Base-by-base conservation (phyloP, 2,329 filamentous ascomycete genomes). In the Didymella segeticola region DNA sequence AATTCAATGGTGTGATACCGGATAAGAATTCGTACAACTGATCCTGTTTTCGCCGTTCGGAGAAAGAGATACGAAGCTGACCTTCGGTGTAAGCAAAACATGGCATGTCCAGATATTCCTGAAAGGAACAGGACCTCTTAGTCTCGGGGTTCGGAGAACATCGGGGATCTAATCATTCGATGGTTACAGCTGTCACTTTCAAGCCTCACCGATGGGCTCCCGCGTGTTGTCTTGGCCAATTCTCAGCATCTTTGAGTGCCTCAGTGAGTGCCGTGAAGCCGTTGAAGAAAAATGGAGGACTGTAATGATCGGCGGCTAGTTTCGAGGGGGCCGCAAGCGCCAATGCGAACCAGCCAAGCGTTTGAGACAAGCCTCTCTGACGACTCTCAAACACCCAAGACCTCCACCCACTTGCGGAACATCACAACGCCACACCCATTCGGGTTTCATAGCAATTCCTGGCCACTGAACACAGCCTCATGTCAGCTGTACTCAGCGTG, bases 321-420 rank as follows among this genome's bases (percentile, higher is more conserved):
- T 30, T 43, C 22, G 33, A 49, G 38, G 22, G 38, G 33, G 34
- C 29, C 22, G 39, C 46, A 49, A 54, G 61, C 68, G 66, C 64
- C 60, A 31, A 49, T 52, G 43, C 57, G 56, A 66, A 64, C 66
- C 66, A 25, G 48, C 51, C 51, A 54, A 46, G 46, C 51, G 51
- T 66, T 65, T 66, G 57, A 63, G 49, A 41, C 43, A 36, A 41
- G 47, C 49, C 25, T 41, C 56, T 66, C 61, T 55, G 52, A 72
- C 70, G 63, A 51, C 34, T 60, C 63, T 72, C 64, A 70, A 68
- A 73, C 72, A 51, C 53, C 38, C 47, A 52, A 36, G 49, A 55
- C 55, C 45, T 55, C 49, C 39, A 55, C 62, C 62, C 37, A 52
- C 55, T 59, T 59, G 50, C 51, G 56, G 54, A 67, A 63, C 56